Conservation (phyloP, 169 alveolate genomes). For the Eimeria necatrix region DNA sequence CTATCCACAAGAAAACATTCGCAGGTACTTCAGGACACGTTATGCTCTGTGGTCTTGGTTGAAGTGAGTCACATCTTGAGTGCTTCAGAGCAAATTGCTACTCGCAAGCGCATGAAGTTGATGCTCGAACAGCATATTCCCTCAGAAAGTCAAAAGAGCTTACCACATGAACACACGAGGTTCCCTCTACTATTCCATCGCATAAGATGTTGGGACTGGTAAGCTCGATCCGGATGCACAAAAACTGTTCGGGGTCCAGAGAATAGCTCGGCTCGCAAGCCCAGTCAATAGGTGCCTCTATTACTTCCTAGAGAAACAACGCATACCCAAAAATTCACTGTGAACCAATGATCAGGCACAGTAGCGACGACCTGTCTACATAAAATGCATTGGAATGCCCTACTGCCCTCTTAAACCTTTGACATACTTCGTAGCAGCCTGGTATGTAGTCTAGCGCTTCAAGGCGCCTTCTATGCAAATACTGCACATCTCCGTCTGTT, state of each 20-base stretch:
- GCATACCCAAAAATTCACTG: neutral
- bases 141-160: neutral
- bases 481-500: neutral
- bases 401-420: neutral
- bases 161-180: conserved; percentile 25
- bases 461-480: conserved; percentile 22
- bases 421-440: conserved; percentile 60
- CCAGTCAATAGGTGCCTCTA: conserved; percentile 31
- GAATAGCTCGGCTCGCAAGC: conserved; percentile 27
- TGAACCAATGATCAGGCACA: neutral
- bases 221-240: conserved; percentile 30
- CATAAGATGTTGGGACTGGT: conserved; percentile 12
- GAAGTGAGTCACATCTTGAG: neutral
- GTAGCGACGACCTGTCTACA: neutral
- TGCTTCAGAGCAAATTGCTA: neutral
- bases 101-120: neutral
- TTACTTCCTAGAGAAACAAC: neutral
- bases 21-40: neutral
- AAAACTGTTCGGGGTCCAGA: conserved; percentile 6
- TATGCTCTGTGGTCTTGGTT: neutral
- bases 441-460: conserved; percentile 57
- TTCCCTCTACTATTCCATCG: conserved; percentile 45
- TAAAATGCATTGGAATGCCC: neutral
- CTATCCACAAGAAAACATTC: neutral
- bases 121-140: neutral